Evolutionary conservation across 345 rosid species (phyloP).

Genomic region (Eutrema heterophyllum): DNA sequence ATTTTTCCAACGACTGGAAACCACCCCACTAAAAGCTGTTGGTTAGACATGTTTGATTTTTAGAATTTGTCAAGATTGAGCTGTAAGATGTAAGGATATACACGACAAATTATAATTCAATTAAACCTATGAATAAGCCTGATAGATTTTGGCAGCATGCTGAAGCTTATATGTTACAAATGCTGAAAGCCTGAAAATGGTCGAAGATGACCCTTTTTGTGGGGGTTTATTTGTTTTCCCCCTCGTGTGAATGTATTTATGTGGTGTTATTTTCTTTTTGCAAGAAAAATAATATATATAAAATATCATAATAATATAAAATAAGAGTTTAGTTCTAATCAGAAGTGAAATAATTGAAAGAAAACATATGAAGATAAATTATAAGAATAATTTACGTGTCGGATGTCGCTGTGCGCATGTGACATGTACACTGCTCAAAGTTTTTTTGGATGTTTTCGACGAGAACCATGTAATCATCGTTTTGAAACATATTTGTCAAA

Average conservation of each 20-base stretch:
- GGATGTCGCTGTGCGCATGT: constrained; percentile 25
- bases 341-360: constrained; percentile 15
- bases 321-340: neutral
- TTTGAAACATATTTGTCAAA: too few species aligned
- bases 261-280: neutral
- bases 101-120: neutral
- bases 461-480: neutral
- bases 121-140: neutral
- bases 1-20: too few species aligned
- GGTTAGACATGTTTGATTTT: neutral
- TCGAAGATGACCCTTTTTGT: neutral
- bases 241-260: neutral
- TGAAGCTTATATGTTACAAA: neutral
- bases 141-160: neutral
- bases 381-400: constrained; percentile 22
- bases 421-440: constrained; percentile 18
- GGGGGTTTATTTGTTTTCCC: neutral
- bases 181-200: constrained; percentile 3
- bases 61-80: neutral
- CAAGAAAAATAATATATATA: neutral
- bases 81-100: neutral
- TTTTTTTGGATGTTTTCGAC: neutral
- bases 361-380: constrained; percentile 4
- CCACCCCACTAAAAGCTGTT: too few species aligned
- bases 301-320: neutral